Conservation (phyloP, 108 stramenopile genomes). For the Pseudonitzschia multiseries region DNA sequence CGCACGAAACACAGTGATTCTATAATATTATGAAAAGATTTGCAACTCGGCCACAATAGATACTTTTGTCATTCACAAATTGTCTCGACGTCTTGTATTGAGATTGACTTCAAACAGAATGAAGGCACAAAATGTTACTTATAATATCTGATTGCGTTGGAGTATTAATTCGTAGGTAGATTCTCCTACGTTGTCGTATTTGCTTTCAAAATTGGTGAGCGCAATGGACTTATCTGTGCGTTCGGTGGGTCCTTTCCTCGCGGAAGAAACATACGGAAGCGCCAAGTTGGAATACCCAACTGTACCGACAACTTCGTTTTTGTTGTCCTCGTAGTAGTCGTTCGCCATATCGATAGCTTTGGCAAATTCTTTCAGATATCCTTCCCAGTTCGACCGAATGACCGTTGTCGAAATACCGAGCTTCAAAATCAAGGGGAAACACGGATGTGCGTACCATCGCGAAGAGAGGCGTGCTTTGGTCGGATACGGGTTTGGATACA, state of each 20-base stretch:
- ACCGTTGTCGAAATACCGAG: slow-evolving; percentile 34
- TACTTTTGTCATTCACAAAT: neutral
- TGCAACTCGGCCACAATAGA: no score
- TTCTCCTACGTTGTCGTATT: slow-evolving; percentile 21
- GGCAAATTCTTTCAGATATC: slow-evolving; percentile 75
- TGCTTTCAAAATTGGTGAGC: slow-evolving; percentile 18
- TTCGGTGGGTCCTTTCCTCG: slow-evolving; percentile 23
- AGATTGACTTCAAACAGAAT: no score
- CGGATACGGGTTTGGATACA: slow-evolving; percentile 95
- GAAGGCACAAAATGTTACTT: no score
- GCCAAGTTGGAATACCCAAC: slow-evolving; percentile 12
- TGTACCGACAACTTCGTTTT: no score
- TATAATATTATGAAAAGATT: no score
- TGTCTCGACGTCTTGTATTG: no score
- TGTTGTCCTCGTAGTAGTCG: slow-evolving; percentile 4
- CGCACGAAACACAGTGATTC: no score
- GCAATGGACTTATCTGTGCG: slow-evolving; percentile 17
- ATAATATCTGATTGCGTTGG: neutral
- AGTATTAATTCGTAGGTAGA: slow-evolving; percentile 16
- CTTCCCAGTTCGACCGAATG: slow-evolving; percentile 80
- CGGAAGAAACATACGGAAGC: slow-evolving; percentile 25
- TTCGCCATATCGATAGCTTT: slow-evolving; percentile 24
- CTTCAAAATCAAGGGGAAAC: slow-evolving; percentile 74
- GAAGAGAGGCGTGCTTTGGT: slow-evolving; percentile 64
- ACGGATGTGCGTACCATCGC: slow-evolving; percentile 88